These are phyloP conservation scores for Polytrichum commune DNA, from an alignment of 225 moss, liverwort and hornwort species.

Conservation along the genomic window DNA sequence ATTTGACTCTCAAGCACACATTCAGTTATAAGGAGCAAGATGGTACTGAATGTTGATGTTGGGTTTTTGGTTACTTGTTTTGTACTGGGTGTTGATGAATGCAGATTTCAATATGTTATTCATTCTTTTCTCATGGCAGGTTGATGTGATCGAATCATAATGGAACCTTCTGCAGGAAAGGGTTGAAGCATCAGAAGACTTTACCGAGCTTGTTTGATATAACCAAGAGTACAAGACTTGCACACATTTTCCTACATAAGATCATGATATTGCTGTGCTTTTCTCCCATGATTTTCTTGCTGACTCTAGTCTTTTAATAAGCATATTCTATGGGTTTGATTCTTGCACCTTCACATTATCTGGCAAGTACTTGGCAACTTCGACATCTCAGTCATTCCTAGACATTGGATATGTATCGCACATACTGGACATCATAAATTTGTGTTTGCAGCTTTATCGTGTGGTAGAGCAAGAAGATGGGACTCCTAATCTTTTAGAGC, in stretches of 20 bases:
- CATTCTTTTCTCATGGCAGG: slow-evolving; percentile 43
- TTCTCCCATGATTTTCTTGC: no score
- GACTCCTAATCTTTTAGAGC: slow-evolving; percentile 66
- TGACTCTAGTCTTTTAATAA: not conserved
- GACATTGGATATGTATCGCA: slow-evolving; percentile 97
- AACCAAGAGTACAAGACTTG: slow-evolving; percentile 76
- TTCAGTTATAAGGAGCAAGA: no score
- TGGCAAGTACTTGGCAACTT: slow-evolving; percentile 86
- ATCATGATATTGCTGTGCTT: not conserved
- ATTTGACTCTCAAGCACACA: no score
- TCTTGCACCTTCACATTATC: not conserved
- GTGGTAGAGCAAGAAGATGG: slow-evolving; percentile 94
- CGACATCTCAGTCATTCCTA: slow-evolving; percentile 95
- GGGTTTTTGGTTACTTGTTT: no score
- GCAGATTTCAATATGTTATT: not conserved
- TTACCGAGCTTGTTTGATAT: slow-evolving; percentile 95
- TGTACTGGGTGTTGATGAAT: no score
- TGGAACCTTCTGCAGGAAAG: slow-evolving; percentile 98
- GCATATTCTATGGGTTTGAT: not conserved
- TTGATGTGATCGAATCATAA: slow-evolving; percentile 98
- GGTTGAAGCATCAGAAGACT: slow-evolving; percentile 95
- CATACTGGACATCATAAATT: slow-evolving; percentile 92
- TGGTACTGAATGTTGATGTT: no score
- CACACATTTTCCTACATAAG: not conserved
- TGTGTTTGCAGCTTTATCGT: slow-evolving; percentile 90